phyloP scores from a whole-genome alignment of 495 filamentous ascomycete genomes.

The Pseudoneurospora amorphoporcata region DNA sequence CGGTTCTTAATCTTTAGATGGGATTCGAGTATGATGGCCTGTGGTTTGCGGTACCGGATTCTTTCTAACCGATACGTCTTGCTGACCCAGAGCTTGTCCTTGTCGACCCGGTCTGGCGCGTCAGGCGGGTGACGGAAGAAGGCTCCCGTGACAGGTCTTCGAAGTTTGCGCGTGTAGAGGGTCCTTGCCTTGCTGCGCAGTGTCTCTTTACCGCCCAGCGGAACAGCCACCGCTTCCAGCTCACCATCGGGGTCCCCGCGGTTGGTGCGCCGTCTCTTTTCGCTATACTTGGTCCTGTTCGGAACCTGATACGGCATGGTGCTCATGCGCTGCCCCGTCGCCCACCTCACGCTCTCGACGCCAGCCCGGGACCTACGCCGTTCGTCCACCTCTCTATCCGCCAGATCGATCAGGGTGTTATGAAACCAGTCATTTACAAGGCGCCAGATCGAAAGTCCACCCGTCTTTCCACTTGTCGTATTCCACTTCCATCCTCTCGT shows the following conservation, averaged over 20 bases:
- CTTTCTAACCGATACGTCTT: background rate
- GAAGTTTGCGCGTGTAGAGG: background rate
- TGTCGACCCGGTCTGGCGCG: background rate
- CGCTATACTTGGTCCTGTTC: background rate
- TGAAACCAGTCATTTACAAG: slow-evolving; percentile 3
- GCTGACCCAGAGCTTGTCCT: background rate
- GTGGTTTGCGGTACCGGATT: background rate
- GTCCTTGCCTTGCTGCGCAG: background rate
- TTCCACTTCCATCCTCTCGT: background rate
- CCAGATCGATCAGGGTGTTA: background rate
- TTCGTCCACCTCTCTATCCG: slow-evolving; percentile 1
- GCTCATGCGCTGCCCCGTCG: background rate
- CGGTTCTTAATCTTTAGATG: background rate
- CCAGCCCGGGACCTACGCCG: background rate
- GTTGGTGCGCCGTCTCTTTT: background rate
- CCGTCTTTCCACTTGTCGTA: background rate
- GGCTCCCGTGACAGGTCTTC: background rate
- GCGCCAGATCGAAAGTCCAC: background rate
- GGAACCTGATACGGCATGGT: background rate
- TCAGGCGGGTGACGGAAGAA: background rate
- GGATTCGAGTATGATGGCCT: background rate
- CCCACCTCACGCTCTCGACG: background rate
- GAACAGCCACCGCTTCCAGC: background rate
- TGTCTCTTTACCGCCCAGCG: background rate
- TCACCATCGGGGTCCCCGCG: background rate